phyloP scores from a whole-genome alignment of 768 basidiomycete genomes.

The Boletus patriciae region DNA sequence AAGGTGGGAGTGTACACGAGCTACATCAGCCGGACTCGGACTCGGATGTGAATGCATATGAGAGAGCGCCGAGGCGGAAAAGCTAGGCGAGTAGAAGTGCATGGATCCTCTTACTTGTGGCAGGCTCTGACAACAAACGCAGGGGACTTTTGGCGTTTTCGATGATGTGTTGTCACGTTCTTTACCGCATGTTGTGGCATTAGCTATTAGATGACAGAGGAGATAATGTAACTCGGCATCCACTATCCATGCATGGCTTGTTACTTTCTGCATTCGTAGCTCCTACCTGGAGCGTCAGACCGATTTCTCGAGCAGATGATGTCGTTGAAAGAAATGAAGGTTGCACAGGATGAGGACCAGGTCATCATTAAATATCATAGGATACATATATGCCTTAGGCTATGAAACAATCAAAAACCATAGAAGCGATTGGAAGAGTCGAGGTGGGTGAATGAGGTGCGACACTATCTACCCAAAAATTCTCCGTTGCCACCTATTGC shows the following conservation, averaged over 20 bases:
- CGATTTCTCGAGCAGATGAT: background rate
- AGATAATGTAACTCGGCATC: too few species aligned
- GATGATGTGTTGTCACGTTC: background rate
- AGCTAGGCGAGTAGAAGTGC: constrained; percentile 5
- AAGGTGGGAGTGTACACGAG: constrained; percentile 18
- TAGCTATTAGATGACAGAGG: too few species aligned
- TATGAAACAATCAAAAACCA: background rate
- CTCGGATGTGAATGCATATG: constrained; percentile 51
- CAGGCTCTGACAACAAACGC: background rate
- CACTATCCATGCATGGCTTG: too few species aligned
- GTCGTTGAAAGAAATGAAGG: background rate
- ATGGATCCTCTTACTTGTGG: background rate
- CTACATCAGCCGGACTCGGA: constrained; percentile 13
- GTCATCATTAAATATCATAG: background rate
- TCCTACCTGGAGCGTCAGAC: background rate
- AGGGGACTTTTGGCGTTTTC: background rate
- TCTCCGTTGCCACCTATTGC: background rate
- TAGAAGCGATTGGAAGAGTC: too few species aligned
- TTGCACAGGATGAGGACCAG: background rate
- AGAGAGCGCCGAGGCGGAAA: constrained; percentile 36
- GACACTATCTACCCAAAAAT: background rate
- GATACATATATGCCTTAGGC: background rate
- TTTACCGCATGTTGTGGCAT: background rate
- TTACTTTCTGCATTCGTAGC: too few species aligned
- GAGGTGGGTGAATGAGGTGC: background rate